Conservation (phyloP, 75 land plant species). For the Sequoia sempervirens region DNA sequence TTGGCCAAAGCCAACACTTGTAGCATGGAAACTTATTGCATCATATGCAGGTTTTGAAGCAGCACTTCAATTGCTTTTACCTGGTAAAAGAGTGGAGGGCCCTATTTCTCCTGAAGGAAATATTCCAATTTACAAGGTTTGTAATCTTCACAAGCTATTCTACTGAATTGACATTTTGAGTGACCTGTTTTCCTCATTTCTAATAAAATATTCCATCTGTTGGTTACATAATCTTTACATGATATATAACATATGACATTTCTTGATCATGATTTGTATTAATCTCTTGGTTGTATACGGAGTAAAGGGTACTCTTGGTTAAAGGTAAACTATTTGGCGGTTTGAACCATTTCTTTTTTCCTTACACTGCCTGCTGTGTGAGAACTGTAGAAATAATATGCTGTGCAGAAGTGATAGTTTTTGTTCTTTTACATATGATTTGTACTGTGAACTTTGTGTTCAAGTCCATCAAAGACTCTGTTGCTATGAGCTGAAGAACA, state of each 20-base stretch:
- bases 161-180: background rate
- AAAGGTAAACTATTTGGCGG: background rate
- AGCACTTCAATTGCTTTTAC: slow-evolving; percentile 66
- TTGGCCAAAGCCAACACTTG: slow-evolving; percentile 75
- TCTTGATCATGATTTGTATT: background rate
- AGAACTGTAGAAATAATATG: background rate
- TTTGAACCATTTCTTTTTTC: background rate
- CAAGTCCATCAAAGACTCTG: background rate
- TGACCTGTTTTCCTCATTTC: background rate
- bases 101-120: slow-evolving; percentile 93
- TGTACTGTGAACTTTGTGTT: background rate
- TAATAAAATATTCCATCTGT: background rate
- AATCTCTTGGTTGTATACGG: background rate
- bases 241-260: background rate
- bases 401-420: background rate
- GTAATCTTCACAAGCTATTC: background rate
- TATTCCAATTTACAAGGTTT: slow-evolving; percentile 88
- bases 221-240: background rate
- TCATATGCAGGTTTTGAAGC: slow-evolving; percentile 89
- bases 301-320: background rate
- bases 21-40: slow-evolving; percentile 76
- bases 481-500: background rate
- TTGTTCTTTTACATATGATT: background rate
- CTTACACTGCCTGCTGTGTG: background rate
- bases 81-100: slow-evolving; percentile 80